Evolutionary conservation across 208 protist species (phyloP), one percentile per base, ranked within the genome.

Genomic region (Wallacemonas sp.): DNA sequence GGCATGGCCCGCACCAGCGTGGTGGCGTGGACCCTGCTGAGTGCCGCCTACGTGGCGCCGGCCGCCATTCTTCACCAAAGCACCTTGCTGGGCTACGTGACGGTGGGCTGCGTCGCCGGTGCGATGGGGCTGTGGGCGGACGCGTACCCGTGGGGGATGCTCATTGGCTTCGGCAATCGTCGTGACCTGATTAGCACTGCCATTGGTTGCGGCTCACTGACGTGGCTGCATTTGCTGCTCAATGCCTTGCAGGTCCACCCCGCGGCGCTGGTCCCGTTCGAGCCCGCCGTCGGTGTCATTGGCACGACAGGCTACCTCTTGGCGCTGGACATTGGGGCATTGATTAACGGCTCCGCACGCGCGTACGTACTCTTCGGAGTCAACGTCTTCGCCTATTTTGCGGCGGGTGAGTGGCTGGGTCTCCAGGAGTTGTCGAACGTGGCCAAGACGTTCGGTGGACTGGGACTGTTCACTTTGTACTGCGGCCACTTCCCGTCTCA

Each of bases 41-140:
- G 12, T 17, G 61, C 61, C 2, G 32, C 42, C 32, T 37, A 54
- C 29, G 36, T 33, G 26, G 63, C 63, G n/a, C 63, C 63, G 24
- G 17, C 24, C 2, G 63, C 63, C 2, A 61, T 68, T 29, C 39
- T 68, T 26, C 63, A 68, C 63, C 63, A 68, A 24, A 68, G 63
- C 39, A 38, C 63, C 24, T 26, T 68, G 4, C 63, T 68, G 6
- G 52, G 63, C 26, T 68, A 60, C 52, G 30, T 48, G 3, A 34
- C 22, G 1, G 46, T 68, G 50, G 48, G 29, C 27, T 19, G 37
- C 22, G 1, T 46, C 4, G 26, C 55, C 6, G 38, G 6, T 19
- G 33, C 38, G 10, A 37, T 48, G 26, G 52, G 63, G 1, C 22
- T 61, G 17, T 13, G 50, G 6, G 45, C 41, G 1, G 48, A 5